Evolutionary conservation across 257 asterid genomes (phyloP), one percentile per base, ranked within the genome.

Genomic region (Solanum virginianum): DNA sequence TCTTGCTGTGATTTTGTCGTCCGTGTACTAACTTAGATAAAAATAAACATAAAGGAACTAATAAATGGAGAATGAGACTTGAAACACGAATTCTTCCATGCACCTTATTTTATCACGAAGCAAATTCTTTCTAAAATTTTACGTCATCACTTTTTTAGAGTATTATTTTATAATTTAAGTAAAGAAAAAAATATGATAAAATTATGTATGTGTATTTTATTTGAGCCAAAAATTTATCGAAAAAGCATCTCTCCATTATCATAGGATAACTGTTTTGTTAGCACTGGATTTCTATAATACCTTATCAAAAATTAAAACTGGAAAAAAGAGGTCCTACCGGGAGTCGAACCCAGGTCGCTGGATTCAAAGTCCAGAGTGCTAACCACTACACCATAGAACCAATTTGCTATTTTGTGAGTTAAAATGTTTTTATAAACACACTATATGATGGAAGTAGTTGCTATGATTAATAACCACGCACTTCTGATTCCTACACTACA

Each of bases 261-360:
- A 2, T 20, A 11, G 11, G 56, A 11, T 56, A 72, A 43, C 16
- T 43, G 51, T 43, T 68, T 72, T 47, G 22, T 74, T 24, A 8
- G 43, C 49, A 8, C 5, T 75, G 17, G 15, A 9, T 36, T 36
- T 68, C 20, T 32, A 68, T 16, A 8, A 32, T 8, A 18, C 12
- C 8, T 13, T 14, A 26, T 26, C 18, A 39, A 10, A 70, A 39
- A 17, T 8, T 70, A 17, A 17, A 39, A 39, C 32, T 26, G 20
- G 2, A 10, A 66, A 1, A 32, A 43, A 18, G 6, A 93, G 99
- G 98, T 94, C 98, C 97, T 84, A 94, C 98, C 97, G 96, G 97
- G 98, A 94, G 96, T 93, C 98, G 94, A 96, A 94, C 99, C 99
- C 98, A 93, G 96, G 98, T 96, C 95, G 95, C 96, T 93, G 98